phyloP scores from a whole-genome alignment of 768 basidiomycete genomes.

The Boletus tomentosulus region DNA sequence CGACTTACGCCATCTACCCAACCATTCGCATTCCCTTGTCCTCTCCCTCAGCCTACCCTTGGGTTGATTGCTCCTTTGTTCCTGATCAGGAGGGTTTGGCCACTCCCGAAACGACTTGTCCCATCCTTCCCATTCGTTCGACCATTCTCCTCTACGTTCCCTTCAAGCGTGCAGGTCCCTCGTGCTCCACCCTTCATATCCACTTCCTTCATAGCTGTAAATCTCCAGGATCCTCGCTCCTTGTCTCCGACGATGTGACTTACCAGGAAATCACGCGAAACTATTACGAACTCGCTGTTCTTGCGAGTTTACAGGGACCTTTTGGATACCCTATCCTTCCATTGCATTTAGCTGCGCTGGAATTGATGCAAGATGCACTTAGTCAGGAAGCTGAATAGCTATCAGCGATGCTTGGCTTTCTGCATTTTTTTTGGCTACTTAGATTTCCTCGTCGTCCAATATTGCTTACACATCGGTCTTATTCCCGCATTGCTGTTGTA shows the following conservation, averaged over 20 bases:
- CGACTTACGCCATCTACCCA: constrained; percentile 50
- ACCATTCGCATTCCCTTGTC: constrained; percentile 40
- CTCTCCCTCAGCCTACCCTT: constrained; percentile 30
- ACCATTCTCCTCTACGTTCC: constrained; percentile 56
- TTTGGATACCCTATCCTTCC: constrained; percentile 55
- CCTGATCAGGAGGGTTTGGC: constrained; percentile 29
- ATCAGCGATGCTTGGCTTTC: neutral
- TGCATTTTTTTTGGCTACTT: constrained; percentile 4
- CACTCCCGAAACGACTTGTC: constrained; percentile 28
- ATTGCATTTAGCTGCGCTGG: constrained; percentile 70
- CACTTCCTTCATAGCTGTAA: constrained; percentile 54
- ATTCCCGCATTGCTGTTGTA: constrained; percentile 25
- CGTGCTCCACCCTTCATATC: constrained; percentile 51
- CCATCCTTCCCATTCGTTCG: constrained; percentile 53
- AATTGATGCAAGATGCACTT: constrained; percentile 50
- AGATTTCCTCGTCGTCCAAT: constrained; percentile 9
- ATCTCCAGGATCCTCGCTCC: constrained; percentile 37
- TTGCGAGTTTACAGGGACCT: constrained; percentile 44
- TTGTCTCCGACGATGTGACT: constrained; percentile 30
- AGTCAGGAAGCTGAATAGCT: constrained; percentile 25
- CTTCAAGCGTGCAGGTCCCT: constrained; percentile 35
- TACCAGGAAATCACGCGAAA: constrained; percentile 59
- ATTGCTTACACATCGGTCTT: constrained; percentile 9
- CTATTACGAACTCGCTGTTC: constrained; percentile 65
- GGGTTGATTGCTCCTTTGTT: constrained; percentile 27